Evolutionary conservation across 192 early-diverging fungal species (phyloP), one percentile per base, ranked within the genome.

Genomic region (Linderina pennispora): DNA sequence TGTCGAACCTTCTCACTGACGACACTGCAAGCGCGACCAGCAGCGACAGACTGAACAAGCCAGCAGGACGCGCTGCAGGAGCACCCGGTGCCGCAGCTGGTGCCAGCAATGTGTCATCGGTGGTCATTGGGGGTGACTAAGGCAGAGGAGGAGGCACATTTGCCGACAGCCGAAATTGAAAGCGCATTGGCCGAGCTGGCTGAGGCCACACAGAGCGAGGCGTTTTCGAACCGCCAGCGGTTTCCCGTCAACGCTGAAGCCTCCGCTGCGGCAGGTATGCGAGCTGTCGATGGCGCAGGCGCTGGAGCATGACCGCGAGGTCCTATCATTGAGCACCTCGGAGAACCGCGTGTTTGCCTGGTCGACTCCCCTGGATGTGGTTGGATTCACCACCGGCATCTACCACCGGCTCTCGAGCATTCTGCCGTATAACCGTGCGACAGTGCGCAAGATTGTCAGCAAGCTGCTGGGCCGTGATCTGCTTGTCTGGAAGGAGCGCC

Each of bases 401-500:
- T 74, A 74, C 28, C 26, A 52, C 17, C 54, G 58, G 6, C 28
- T 74, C 14, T 32, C 71, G 11, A 49, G 31, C 11, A 58, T 56
- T 1, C 31, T 74, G 45, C 71, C 71, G 18, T 74, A 74, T 40
- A 74, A 74, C 52, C 49, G 60, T 8, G 59, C 64, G 4, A 74
- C 71, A 0, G 49, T 67, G 53, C 71, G 64, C 50, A 65, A 63
- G 41, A 74, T 74, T 33, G 71, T 74, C 43, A 53, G 58, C 39
- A 74, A 74, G 45, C 55, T 74, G 3, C 20, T 74, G 26, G 42
- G 71, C 2, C 16, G 35, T 20, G 71, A 74, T 20, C 23, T 67
- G 51, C 13, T 74, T 44, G 59, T 50, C n/a, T 74, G 71, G 71
- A 65, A 67, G 55, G 64, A 74, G 53, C 54, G 50, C 24, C 62